phyloP scores from a whole-genome alignment of 140 eudicot genomes.

The Bidens hawaiensis region DNA sequence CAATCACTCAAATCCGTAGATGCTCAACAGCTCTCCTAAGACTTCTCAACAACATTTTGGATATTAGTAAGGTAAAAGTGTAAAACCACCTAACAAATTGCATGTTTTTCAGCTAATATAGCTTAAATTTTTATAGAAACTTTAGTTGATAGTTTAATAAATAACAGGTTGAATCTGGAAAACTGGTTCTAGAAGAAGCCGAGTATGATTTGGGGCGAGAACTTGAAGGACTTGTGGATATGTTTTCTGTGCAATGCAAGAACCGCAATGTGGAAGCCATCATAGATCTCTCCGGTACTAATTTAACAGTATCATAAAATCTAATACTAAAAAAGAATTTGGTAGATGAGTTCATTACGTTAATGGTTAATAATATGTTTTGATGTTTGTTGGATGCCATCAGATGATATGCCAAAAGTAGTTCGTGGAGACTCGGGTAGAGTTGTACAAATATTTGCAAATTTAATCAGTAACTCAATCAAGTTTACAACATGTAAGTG shows the following conservation, averaged over 20 bases:
- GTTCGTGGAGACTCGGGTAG: conserved; percentile 91
- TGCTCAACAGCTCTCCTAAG: conserved; percentile 63
- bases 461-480: conserved; percentile 86
- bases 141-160: conserved; percentile 1
- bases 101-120: background rate
- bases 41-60: conserved; percentile 77
- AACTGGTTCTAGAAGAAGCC: conserved; percentile 77
- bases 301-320: conserved; percentile 11
- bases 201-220: conserved; percentile 88
- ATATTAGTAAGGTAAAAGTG: conserved; percentile 6
- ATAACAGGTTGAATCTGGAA: conserved; percentile 91
- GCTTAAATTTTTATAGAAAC: background rate
- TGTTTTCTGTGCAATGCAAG: conserved; percentile 93
- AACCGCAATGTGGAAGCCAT: conserved; percentile 86
- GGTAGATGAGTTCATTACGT: background rate
- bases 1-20: conserved; percentile 63
- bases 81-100: background rate
- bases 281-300: conserved; percentile 85
- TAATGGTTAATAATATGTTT: conserved; percentile 10
- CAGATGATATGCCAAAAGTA: conserved; percentile 86
- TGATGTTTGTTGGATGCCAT: conserved; percentile 19
- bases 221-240: conserved; percentile 96
- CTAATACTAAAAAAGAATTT: background rate
- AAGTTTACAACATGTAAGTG: conserved; percentile 86
- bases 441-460: conserved; percentile 89